A percentile compares a stretch with the other conserved stretches of the same genome.
phyloP scores from a whole-genome alignment of 2,329 filamentous ascomycete species.

The Diaporthe ampelina region DNA sequence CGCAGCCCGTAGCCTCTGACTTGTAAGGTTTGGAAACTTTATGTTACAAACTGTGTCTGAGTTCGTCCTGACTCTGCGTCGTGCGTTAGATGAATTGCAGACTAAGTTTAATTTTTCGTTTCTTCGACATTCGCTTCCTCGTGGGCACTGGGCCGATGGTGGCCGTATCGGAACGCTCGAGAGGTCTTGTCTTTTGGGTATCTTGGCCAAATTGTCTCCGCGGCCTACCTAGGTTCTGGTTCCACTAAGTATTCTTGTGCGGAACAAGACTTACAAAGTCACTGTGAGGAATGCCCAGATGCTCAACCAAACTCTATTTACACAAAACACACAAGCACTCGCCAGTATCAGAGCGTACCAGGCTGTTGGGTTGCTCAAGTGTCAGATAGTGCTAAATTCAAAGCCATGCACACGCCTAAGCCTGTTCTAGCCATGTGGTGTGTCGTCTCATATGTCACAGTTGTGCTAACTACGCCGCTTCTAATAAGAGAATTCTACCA shows the following conservation, averaged over 20 bases:
- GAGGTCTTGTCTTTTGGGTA: background rate
- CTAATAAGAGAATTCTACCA: no score
- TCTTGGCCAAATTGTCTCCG: background rate
- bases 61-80: background rate
- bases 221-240: no score
- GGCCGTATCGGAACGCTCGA: background rate
- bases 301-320: background rate
- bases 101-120: background rate
- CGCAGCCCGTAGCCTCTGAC: background rate
- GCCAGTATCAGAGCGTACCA: background rate
- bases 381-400: background rate
- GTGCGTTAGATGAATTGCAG: background rate
- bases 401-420: background rate
- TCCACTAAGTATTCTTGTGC: no score
- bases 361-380: background rate
- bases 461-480: no score
- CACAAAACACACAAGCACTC: background rate
- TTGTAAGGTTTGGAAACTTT: background rate
- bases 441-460: no score
- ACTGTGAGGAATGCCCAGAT: background rate
- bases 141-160: no score
- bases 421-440: background rate
- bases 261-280: no score
- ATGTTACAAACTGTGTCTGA: background rate
- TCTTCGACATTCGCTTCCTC: background rate